Evolutionary conservation across 1,284 basidiomycete species (phyloP), one percentile per base, ranked within the genome.

Genomic region (Ustilago hordei): DNA sequence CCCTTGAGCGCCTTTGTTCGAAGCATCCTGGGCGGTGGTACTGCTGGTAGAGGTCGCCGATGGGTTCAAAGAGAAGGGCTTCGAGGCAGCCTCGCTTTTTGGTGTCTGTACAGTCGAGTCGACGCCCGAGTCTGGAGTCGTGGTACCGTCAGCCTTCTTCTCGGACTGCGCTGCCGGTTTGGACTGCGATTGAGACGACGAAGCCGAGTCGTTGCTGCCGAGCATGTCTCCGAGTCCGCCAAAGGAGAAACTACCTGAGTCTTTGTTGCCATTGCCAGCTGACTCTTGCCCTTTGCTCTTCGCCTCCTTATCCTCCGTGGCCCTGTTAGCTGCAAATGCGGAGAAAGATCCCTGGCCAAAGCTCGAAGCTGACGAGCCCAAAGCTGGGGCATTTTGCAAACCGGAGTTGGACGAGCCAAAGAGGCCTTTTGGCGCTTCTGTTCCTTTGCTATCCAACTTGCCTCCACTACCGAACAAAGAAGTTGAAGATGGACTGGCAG

Each of bases 161-260:
- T 34, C 43, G 15, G 55, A 28, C 39, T 62, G 47, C 45, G 34
- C 38, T 36, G 50, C 59, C 28, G 52, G 4, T 28, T 54, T 50
- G 8, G 54, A 3, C 58, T 61, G 53, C 4, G 60, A 39, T 32
- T 45, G 41, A 7, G 60, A 63, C 1, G 64, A 64, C 47, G 53
- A 5, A 11, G 61, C 55, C 4, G 64, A 64, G 43, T 68, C 64
- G 9, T 67, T 63, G 64, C 67, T 66, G 15, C 60, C 69, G 9
- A 76, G 45, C 48, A 75, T 58, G 23, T 35, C 48, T 38, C 60
- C 71, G 17, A 75, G 41, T 13, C 63, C 71, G 12, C 77, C 79
- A 28, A 81, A 81, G 7, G 79, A 77, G 52, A 81, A 77, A n/a
- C 64, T 70, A 28, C 64, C 45, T 4, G 74, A 41, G 34, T 58